Evolutionary conservation across 169 alveolate genomes (phyloP).

Genomic region (Amoebophrya sp.): DNA sequence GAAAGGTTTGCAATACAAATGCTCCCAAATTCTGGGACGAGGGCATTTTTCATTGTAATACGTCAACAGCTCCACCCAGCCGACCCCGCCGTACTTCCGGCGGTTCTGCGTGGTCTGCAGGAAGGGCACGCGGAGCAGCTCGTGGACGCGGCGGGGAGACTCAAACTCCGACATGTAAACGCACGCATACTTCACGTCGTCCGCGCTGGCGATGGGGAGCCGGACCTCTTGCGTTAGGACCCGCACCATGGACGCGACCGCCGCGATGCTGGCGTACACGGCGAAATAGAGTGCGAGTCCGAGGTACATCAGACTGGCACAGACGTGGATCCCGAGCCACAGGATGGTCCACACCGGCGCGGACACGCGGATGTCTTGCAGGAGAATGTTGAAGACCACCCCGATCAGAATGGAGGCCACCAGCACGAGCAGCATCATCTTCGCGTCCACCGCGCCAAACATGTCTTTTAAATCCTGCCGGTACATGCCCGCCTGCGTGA

Average conservation of each 20-base stretch:
- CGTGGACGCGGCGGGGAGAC: background rate
- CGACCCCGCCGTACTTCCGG: background rate
- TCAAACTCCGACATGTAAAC: background rate
- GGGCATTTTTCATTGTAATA: too few species aligned
- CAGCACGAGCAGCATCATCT: background rate
- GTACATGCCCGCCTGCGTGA: background rate
- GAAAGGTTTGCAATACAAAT: too few species aligned
- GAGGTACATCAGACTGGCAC: background rate
- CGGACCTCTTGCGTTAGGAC: background rate
- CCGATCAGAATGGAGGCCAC: background rate
- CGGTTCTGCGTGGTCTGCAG: background rate
- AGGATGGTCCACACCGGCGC: background rate
- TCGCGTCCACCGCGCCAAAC: background rate
- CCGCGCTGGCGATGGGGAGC: background rate
- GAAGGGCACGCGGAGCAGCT: background rate
- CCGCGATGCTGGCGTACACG: background rate
- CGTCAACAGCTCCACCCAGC: background rate
- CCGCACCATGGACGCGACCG: background rate
- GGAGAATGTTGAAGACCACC: background rate
- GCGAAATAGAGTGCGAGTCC: background rate
- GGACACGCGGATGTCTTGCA: too few species aligned
- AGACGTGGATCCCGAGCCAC: background rate
- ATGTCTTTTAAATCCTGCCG: background rate
- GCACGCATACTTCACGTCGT: background rate
- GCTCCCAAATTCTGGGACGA: too few species aligned